Percentiles rank a stretch among this genome's conserved stretches.
Conservation (phyloP, 2,329 filamentous ascomycete species). For the Penicillium griseofulvum region DNA sequence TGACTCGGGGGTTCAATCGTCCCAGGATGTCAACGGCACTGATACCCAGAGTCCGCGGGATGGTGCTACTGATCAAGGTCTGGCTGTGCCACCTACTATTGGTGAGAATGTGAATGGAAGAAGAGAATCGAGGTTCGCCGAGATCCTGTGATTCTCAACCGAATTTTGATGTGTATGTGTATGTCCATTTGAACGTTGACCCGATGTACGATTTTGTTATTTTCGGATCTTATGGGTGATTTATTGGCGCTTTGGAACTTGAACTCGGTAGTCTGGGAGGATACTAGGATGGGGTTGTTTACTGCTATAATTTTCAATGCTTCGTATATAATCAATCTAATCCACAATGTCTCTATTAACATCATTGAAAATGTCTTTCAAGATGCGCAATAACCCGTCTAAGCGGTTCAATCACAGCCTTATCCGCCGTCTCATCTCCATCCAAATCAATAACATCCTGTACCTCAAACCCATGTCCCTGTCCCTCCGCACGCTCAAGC, state of each 20-base stretch:
- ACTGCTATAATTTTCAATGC: not conserved
- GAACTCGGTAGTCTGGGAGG: not conserved
- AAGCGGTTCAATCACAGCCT: not conserved
- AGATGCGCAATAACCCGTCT: not conserved
- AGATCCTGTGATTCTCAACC: conserved; percentile 27
- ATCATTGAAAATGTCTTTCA: not conserved
- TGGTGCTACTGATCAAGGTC: conserved; percentile 30
- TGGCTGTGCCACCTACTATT: conserved; percentile 29
- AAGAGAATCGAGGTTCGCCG: conserved; percentile 39
- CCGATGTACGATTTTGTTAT: not conserved
- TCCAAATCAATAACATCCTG: not conserved
- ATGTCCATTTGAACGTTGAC: not conserved
- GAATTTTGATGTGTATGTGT: conserved; percentile 8
- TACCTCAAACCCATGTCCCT: conserved; percentile 10
- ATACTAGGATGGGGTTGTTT: not conserved
- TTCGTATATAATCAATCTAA: conserved; percentile 3
- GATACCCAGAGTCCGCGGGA: conserved; percentile 29
- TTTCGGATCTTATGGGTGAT: not conserved
- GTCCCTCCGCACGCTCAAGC: conserved; percentile 1
- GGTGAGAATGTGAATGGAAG: conserved; percentile 28
- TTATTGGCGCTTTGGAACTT: not conserved
- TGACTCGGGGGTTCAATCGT: conserved; percentile 6
- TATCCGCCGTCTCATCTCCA: not conserved
- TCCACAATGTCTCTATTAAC: not conserved
- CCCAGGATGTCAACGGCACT: conserved; percentile 10